Base-by-base conservation (phyloP, 306 rosid species). In the Fragaria vesca region DNA sequence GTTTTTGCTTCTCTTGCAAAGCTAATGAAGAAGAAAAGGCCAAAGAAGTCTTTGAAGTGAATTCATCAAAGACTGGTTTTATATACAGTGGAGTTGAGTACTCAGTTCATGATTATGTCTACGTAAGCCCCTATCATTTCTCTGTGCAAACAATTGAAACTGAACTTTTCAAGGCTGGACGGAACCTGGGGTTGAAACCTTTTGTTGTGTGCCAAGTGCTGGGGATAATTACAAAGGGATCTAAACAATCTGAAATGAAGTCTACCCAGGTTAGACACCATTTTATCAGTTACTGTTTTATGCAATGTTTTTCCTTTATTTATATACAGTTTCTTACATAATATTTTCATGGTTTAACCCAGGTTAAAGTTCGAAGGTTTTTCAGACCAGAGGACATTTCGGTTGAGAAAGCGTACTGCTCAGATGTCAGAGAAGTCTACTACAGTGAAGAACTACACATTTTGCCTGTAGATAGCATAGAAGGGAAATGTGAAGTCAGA, bases 381-480 rank as follows among this genome's bases (percentile, higher is more conserved):
- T 95, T 85, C 81, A 89, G 97, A 75, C 99, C 99, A 24, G 99
- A 95, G 78, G 99, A 95, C 76, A 83, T 93, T 72, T 91, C 94
- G 50, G 74, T 69, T 74, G 91, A 89, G 84, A 93, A 91, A 85
- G 89, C 90, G 54, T 86, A 88, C 74, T 30, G 68, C 74, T 88
- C 86, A 12, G 89, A 88, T 84, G n/a, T 88, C 79, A 74, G 87
- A n/a, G 87, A 85, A 84, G 78, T 88, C 21, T 85, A 85, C 58
- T 88, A 85, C 86, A 88, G 91, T 61, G 89, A 88, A 66, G 86
- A 68, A 76, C 70, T 72, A 15, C 69, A 80, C 10, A 2, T 21
- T 55, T 30, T 78, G 69, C 24, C 81, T 38, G 82, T 85, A 54
- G 78, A 69, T 58, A 58, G 51, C 58, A 76, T 85, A 24, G 86